Conservation (phyloP, 768 basidiomycete species). For the Crepidotus variabilis region DNA sequence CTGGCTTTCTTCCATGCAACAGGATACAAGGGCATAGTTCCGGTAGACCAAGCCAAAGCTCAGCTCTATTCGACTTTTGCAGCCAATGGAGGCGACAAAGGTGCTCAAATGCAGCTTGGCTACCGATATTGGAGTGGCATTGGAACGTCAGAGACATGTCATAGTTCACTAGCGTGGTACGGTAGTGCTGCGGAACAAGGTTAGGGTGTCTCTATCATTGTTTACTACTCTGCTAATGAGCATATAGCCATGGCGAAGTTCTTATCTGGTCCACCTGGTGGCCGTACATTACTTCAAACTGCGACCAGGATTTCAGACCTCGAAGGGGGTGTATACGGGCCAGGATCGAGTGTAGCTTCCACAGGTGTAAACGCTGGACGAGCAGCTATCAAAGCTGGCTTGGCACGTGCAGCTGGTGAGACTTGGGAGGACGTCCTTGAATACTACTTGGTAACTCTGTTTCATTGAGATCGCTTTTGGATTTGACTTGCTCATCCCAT, state of each 20-base stretch:
- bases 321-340: slow-evolving; percentile 90
- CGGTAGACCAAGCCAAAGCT: slow-evolving; percentile 74
- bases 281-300: slow-evolving; percentile 78
- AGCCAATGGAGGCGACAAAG: slow-evolving; percentile 81
- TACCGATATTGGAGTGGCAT: slow-evolving; percentile 97
- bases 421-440: slow-evolving; percentile 93
- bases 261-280: slow-evolving; percentile 86
- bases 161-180: slow-evolving; percentile 84
- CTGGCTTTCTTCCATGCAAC: slow-evolving; percentile 89
- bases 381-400: slow-evolving; percentile 79
- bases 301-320: slow-evolving; percentile 85
- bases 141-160: slow-evolving; percentile 83
- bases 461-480: not conserved
- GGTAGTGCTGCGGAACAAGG: slow-evolving; percentile 85
- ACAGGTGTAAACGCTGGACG: slow-evolving; percentile 70
- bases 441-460: slow-evolving; percentile 72
- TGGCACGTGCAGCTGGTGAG: slow-evolving; percentile 83
- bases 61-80: slow-evolving; percentile 94
- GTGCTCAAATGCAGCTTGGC: slow-evolving; percentile 89
- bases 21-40: slow-evolving; percentile 65
- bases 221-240: not conserved
- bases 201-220: slow-evolving; percentile 24
- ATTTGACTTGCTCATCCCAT: not conserved
- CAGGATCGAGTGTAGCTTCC: slow-evolving; percentile 90
- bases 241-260: slow-evolving; percentile 75